Evolutionary conservation across 345 rosid species (phyloP).

Genomic region (Garcia nutans): DNA sequence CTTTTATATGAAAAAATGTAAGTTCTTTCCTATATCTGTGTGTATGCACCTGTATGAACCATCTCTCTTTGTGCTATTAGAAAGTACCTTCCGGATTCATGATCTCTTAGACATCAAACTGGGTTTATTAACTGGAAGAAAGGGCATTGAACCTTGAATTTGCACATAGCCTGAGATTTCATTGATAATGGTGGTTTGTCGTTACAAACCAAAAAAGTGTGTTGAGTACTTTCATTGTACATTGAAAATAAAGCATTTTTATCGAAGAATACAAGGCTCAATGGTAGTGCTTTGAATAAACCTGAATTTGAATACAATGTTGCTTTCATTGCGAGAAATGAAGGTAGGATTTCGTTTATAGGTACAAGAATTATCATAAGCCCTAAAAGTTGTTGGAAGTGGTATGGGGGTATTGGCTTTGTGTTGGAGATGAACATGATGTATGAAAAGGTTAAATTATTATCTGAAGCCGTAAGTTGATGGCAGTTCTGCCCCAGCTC

Average conservation of each 20-base stretch:
- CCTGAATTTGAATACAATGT: background rate
- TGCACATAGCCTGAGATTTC: background rate
- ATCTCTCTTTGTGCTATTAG: background rate
- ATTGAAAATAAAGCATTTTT: background rate
- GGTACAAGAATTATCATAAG: background rate
- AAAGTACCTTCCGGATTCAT: background rate
- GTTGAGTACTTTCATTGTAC: background rate
- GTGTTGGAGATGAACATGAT: background rate
- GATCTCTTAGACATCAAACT: background rate
- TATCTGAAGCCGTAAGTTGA: background rate
- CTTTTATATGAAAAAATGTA: conserved; percentile 85
- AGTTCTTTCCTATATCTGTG: background rate
- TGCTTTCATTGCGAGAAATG: background rate
- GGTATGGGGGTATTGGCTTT: background rate
- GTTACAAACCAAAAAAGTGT: background rate
- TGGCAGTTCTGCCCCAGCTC: background rate
- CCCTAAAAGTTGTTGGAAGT: background rate
- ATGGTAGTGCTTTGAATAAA: background rate
- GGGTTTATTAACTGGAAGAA: background rate
- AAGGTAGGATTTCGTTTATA: background rate
- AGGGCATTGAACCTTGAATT: background rate
- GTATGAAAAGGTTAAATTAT: background rate
- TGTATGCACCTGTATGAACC: background rate
- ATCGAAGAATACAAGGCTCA: background rate
- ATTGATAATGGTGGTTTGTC: background rate